Evolutionary conservation across 2,329 filamentous ascomycete species (phyloP).

Genomic region (Didymella glomerata): DNA sequence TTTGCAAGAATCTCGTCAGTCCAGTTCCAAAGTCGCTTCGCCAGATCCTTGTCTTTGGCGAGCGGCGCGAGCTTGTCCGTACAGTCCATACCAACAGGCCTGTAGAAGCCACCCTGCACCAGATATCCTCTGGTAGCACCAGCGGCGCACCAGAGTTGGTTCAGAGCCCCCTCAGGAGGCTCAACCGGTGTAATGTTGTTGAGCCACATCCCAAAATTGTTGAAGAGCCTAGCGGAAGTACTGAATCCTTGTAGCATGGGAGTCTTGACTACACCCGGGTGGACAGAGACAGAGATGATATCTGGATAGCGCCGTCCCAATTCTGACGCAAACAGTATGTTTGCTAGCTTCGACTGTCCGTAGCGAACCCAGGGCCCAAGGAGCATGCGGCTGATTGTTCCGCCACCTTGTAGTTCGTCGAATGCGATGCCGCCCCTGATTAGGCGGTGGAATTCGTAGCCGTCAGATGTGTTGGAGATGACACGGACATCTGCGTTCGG

Average conservation of each 20-base stretch:
- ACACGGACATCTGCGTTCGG: slow-evolving; percentile 54
- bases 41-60: slow-evolving; percentile 22
- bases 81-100: slow-evolving; percentile 29
- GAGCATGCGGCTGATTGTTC: slow-evolving; percentile 27
- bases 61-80: slow-evolving; percentile 21
- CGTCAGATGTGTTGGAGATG: slow-evolving; percentile 47
- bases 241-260: slow-evolving; percentile 43
- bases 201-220: slow-evolving; percentile 14
- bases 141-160: slow-evolving; percentile 50
- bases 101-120: slow-evolving; percentile 52
- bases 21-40: slow-evolving; percentile 30
- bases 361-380: slow-evolving; percentile 52
- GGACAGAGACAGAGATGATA: slow-evolving; percentile 52
- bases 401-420: slow-evolving; percentile 37
- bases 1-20: slow-evolving; percentile 27
- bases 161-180: slow-evolving; percentile 41
- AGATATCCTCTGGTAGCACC: slow-evolving; percentile 41
- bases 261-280: slow-evolving; percentile 57
- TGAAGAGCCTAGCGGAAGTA: slow-evolving; percentile 25
- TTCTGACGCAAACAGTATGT: slow-evolving; percentile 54
- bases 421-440: slow-evolving; percentile 44
- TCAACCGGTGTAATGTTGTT: slow-evolving; percentile 10
- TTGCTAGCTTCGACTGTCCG: slow-evolving; percentile 59
- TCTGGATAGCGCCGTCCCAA: slow-evolving; percentile 54
- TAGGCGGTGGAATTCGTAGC: slow-evolving; percentile 22